These are phyloP conservation scores for Casaregolazyma suthepensis DNA, from an alignment of 1,139 yeast species.

Conservation along the genomic window DNA sequence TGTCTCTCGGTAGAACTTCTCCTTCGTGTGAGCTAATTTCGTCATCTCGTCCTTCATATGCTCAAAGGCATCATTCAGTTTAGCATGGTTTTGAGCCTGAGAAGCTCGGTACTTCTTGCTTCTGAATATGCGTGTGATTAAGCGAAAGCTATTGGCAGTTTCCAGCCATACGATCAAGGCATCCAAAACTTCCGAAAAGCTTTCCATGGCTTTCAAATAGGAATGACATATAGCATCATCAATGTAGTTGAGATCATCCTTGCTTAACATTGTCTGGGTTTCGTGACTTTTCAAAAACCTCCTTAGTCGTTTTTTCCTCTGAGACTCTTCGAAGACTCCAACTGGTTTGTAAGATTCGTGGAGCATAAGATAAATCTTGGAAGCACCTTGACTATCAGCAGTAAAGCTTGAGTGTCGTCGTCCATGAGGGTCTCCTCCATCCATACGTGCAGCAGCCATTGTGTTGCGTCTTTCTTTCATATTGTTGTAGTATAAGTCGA, in stretches of 20 bases:
- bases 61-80: constrained; percentile 7
- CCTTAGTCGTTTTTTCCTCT: constrained; percentile 9
- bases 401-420: constrained; percentile 1
- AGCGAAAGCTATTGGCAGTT: constrained; percentile 19
- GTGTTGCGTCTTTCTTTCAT: constrained; percentile 17
- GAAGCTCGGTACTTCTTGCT: constrained; percentile 8
- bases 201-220: constrained; percentile 13
- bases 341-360: constrained; percentile 18
- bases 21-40: constrained; percentile 10
- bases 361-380: constrained; percentile 15
- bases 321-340: constrained; percentile 15
- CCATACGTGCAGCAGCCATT: background rate
- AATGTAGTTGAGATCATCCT: constrained; percentile 20
- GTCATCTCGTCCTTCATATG: constrained; percentile 7
- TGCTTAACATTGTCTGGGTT: constrained; percentile 10
- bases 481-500: constrained; percentile 17
- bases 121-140: background rate
- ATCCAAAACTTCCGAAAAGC: constrained; percentile 15
- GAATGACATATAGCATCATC: constrained; percentile 14
- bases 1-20: constrained; percentile 8
- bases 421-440: background rate
- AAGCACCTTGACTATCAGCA: constrained; percentile 2
- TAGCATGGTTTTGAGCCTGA: constrained; percentile 10
- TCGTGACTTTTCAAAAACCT: constrained; percentile 6
- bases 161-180: constrained; percentile 19